Evolutionary conservation across 208 protist species (phyloP), one percentile per base, ranked within the genome.

Genomic region (Leptomonas pyrrhocoris): DNA sequence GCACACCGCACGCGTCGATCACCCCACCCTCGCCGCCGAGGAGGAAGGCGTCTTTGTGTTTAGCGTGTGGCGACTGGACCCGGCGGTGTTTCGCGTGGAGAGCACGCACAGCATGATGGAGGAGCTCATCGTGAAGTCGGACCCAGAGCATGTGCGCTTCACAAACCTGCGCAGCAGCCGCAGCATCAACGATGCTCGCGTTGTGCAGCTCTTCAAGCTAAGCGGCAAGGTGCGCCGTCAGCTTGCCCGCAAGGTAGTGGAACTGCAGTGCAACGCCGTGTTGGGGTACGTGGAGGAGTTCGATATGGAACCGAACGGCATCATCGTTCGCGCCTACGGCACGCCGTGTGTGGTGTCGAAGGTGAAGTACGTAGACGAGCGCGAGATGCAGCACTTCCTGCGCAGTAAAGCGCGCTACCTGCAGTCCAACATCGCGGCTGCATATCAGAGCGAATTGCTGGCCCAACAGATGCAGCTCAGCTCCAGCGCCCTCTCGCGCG

Each of bases 271-370:
- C 77, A 97, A 97, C 58, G 90, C 89, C 13, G 89, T 97, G 27
- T 70, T 97, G 30, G 93, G 93, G n/a, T 95, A 94, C 77, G 79
- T 83, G 57, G 90, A 97, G 68, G 78, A 85, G 68, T 97, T 94
- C 65, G 93, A 97, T 67, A 92, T 97, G 72, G 93, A 97, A 74
- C 74, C 81, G 15, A 90, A 88, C 63, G 86, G 90, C 45, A 95
- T 97, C 76, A 91, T 97, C 61, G 90, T 96, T 19, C 86, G 93
- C 13, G 93, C 90, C 1, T 97, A 96, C 73, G 93, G 93, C n/a
- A 97, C 93, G 7, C 90, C 90, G 25, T 95, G 90, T 56, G 83
- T 97, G 2, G 60, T 96, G n/a, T 93, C 88, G 23, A 53, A 71
- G 19, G 82, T 94, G 25, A 83, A 81, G 68, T 82, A 85, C 77